Conservation (phyloP, 2,329 filamentous ascomycete genomes). For the Dothideomycetidae sp. region DNA sequence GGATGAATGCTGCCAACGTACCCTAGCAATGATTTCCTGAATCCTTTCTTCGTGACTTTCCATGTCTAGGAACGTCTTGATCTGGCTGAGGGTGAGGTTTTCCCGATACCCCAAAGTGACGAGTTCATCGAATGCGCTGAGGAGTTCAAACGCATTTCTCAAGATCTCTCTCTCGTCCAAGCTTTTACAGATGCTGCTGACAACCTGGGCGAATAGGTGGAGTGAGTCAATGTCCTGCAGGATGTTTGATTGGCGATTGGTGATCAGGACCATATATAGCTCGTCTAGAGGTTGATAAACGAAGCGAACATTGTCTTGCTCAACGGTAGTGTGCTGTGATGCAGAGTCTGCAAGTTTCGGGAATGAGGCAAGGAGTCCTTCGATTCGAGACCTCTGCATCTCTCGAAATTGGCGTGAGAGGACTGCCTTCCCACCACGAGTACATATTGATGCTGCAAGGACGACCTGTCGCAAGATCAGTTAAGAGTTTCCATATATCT, state of each 20-base stretch:
- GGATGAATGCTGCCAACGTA: too few relatives aligned
- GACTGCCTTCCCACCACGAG: slow-evolving; percentile 93
- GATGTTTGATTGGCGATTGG: slow-evolving; percentile 98
- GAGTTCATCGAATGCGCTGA: slow-evolving; percentile 93
- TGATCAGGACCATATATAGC: slow-evolving; percentile 98
- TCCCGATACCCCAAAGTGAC: slow-evolving; percentile 92
- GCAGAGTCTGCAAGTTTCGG: slow-evolving; percentile 93
- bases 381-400: slow-evolving; percentile 91
- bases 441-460: slow-evolving; percentile 97
- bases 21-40: slow-evolving; percentile 89
- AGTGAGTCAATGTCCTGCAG: slow-evolving; percentile 97
- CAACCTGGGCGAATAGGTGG: slow-evolving; percentile 94
- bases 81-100: slow-evolving; percentile 90
- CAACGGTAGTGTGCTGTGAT: slow-evolving; percentile 94
- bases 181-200: slow-evolving; percentile 89
- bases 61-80: slow-evolving; percentile 99
- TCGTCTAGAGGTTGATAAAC: slow-evolving; percentile 98
- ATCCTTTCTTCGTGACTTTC: slow-evolving; percentile 98
- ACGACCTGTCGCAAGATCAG: slow-evolving; percentile 76
- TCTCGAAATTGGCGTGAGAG: slow-evolving; percentile 95
- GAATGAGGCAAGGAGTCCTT: slow-evolving; percentile 90
- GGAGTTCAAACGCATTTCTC: slow-evolving; percentile 86
- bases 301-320: slow-evolving; percentile 98
- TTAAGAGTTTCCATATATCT: too few relatives aligned
- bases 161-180: slow-evolving; percentile 91